A percentile compares a stretch with the other conserved stretches of the same genome.
phyloP scores from a whole-genome alignment of 805 yeast species.

The Hanseniaspora jakobsenii region DNA sequence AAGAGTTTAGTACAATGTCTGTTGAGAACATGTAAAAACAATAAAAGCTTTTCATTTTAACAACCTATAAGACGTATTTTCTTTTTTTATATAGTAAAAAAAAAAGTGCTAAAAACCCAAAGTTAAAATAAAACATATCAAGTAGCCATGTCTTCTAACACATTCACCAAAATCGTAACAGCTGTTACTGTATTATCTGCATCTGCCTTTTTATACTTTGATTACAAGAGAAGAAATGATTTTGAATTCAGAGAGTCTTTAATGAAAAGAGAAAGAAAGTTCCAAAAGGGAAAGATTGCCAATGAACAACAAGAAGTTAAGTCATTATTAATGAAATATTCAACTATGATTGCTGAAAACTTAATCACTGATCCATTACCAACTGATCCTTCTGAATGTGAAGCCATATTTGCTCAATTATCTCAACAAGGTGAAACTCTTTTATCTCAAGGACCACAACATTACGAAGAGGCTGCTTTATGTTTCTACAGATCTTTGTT shows the following conservation, averaged over 20 bases:
- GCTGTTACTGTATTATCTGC: slow-evolving; percentile 38
- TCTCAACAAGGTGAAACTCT: slow-evolving; percentile 79
- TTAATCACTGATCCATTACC: slow-evolving; percentile 68
- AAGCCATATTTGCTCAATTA: slow-evolving; percentile 64
- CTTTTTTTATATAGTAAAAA: too few relatives aligned
- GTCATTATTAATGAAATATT: slow-evolving; percentile 48
- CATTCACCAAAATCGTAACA: slow-evolving; percentile 26
- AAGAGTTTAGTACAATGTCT: too few relatives aligned
- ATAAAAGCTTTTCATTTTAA: too few relatives aligned
- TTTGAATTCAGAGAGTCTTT: slow-evolving; percentile 69
- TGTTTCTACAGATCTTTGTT: slow-evolving; percentile 86
- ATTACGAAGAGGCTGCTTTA: slow-evolving; percentile 73
- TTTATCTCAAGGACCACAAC: slow-evolving; percentile 44
- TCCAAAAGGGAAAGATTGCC: slow-evolving; percentile 32
- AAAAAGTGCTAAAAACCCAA: background rate
- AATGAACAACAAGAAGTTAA: slow-evolving; percentile 42
- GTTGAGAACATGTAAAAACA: too few relatives aligned
- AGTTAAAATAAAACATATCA: background rate
- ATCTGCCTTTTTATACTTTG: slow-evolving; percentile 63
- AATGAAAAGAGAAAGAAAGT: slow-evolving; percentile 50
- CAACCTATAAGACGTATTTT: too few relatives aligned
- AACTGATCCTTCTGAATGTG: slow-evolving; percentile 53
- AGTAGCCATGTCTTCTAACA: background rate
- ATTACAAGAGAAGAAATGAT: slow-evolving; percentile 76
- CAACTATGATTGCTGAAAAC: slow-evolving; percentile 49